Percentiles rank a stretch among this genome's conserved stretches.
These are phyloP conservation scores for Myriosclerotinia duriaeana DNA, from an alignment of 2,329 filamentous ascomycete species.

Conservation along the genomic window DNA sequence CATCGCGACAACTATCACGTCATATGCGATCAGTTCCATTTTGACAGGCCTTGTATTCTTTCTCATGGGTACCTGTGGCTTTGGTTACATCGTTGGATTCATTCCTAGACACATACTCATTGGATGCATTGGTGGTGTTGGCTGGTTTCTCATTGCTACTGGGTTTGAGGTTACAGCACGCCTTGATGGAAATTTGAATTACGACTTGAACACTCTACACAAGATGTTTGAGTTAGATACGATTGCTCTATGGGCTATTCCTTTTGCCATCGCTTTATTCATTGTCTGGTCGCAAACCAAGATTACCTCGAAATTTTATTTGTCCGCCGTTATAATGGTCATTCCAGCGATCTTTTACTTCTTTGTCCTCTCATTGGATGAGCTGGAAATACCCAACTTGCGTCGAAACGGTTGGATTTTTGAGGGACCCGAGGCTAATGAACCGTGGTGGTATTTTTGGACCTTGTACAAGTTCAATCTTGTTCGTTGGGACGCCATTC, in stretches of 20 bases:
- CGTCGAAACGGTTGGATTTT: conserved; percentile 87
- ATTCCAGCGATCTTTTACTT: conserved; percentile 79
- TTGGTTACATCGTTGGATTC: conserved; percentile 93
- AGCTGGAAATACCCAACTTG: conserved; percentile 64
- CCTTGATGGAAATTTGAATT: conserved; percentile 80
- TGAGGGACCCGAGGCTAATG: conserved; percentile 74
- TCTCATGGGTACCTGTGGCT: conserved; percentile 78
- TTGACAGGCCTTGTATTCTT: conserved; percentile 91
- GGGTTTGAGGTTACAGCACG: conserved; percentile 92
- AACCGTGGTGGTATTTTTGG: conserved; percentile 98
- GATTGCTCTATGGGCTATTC: conserved; percentile 77
- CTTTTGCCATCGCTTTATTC: conserved; percentile 71
- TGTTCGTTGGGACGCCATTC: conserved; percentile 79
- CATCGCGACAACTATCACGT: conserved; percentile 88
- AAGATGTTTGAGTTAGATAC: conserved; percentile 74
- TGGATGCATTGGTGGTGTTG: conserved; percentile 94
- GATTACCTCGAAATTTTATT: conserved; percentile 77
- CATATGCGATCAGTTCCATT: conserved; percentile 87
- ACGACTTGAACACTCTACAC: conserved; percentile 72
- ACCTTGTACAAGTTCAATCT: conserved; percentile 84
- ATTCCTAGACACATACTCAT: conserved; percentile 96
- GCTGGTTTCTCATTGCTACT: conserved; percentile 89
- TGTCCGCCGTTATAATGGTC: conserved; percentile 80
- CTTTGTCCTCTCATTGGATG: conserved; percentile 67
- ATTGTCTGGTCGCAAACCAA: conserved; percentile 76